Evolutionary conservation across 2,329 filamentous ascomycete species (phyloP).

Genomic region (Pseudonectria foliicola): DNA sequence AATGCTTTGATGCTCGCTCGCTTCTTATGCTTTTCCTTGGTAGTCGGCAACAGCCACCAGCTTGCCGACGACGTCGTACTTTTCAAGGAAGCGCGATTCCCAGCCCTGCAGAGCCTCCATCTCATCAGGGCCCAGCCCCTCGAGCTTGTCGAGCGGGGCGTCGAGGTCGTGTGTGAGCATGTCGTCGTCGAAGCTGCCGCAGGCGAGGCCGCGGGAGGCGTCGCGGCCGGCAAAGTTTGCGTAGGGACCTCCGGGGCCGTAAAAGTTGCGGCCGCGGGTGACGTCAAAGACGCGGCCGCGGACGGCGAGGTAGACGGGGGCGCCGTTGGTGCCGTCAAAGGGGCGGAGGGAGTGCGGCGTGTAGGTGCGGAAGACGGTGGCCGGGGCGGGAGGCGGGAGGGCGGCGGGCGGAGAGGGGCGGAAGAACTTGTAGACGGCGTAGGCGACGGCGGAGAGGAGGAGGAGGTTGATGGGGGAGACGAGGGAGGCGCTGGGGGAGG

Average conservation of each 20-base stretch:
- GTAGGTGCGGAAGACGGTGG: conserved; percentile 60
- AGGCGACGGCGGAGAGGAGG: conserved; percentile 48
- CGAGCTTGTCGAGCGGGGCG: conserved; percentile 70
- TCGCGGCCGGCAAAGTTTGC: conserved; percentile 93
- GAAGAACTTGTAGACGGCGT: conserved; percentile 51
- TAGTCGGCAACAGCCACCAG: conserved; percentile 53
- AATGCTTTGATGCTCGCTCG: background rate
- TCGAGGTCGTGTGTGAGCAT: conserved; percentile 92
- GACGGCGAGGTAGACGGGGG: conserved; percentile 84
- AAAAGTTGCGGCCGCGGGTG: conserved; percentile 79
- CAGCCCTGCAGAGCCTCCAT: conserved; percentile 79
- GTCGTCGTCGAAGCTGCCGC: conserved; percentile 86
- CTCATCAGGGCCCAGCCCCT: conserved; percentile 66
- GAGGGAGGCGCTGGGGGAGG: conserved; percentile 33
- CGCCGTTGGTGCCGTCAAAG: conserved; percentile 68
- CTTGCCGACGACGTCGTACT: conserved; percentile 91
- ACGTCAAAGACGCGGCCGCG: conserved; percentile 91
- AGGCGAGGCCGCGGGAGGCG: conserved; percentile 79
- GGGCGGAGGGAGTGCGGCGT: conserved; percentile 76
- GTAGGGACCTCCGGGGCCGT: conserved; percentile 91
- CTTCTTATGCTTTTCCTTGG: conserved; percentile 10
- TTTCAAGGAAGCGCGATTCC: conserved; percentile 89
- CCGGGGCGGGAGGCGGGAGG: conserved; percentile 46
- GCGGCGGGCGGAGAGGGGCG: conserved; percentile 39
- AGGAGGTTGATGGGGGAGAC: conserved; percentile 57